These are phyloP conservation scores for Chytridium lagenaria DNA, from an alignment of 371 early-diverging fungal genomes.

Conservation along the genomic window DNA sequence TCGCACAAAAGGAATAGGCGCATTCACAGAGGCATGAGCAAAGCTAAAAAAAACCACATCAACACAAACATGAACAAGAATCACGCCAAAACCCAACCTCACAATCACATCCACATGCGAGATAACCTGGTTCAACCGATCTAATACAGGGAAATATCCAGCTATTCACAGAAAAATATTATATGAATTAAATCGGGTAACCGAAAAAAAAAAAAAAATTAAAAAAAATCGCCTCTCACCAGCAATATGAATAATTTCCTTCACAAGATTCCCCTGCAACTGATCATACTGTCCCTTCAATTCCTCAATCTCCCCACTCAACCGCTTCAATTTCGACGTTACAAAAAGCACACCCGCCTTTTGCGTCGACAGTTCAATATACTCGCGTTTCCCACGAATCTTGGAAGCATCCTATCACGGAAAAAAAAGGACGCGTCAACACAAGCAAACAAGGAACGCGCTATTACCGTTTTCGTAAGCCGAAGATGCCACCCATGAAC, in stretches of 20 bases:
- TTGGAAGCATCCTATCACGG: conserved; percentile 63
- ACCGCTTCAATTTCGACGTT: conserved; percentile 67
- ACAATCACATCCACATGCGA: conserved; percentile 89
- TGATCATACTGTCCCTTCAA: conserved; percentile 65
- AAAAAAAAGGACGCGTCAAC: not conserved
- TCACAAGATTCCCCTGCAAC: conserved; percentile 76
- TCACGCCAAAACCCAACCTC: conserved; percentile 25
- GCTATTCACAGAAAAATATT: conserved; percentile 46
- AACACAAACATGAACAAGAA: conserved; percentile 10
- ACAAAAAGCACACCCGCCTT: conserved; percentile 91
- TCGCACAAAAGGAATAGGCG: conserved; percentile 83
- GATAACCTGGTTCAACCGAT: conserved; percentile 73
- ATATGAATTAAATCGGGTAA: too few relatives aligned
- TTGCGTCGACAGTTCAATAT: conserved; percentile 87
- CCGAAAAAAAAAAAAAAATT: too few relatives aligned
- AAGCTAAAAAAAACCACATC: conserved; percentile 63
- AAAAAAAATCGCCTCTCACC: not conserved
- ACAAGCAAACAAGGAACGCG: conserved; percentile 7
- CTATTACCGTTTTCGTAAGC: conserved; percentile 76
- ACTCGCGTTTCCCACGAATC: conserved; percentile 68
- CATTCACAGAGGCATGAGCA: conserved; percentile 84
- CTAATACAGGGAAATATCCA: conserved; percentile 82
- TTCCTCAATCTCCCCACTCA: conserved; percentile 63
- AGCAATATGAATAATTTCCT: conserved; percentile 83
- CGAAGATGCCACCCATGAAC: conserved; percentile 89